These are phyloP conservation scores for Syncephalastrum contaminatum DNA, from an alignment of 371 early-diverging fungal genomes.

Conservation along the genomic window DNA sequence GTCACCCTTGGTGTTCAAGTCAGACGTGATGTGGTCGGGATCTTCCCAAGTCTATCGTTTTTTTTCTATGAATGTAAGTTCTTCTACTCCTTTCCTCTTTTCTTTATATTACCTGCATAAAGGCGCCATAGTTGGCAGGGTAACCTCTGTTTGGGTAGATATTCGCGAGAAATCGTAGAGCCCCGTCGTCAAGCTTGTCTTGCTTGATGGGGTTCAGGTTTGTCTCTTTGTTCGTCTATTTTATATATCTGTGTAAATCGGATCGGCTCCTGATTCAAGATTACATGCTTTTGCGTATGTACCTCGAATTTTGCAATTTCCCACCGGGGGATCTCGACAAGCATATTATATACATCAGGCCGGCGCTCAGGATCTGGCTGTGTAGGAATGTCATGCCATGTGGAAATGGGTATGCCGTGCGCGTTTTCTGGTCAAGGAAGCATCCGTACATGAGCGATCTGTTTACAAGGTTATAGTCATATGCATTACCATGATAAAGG, in stretches of 20 bases:
- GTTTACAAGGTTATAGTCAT: not conserved
- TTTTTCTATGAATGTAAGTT: not conserved
- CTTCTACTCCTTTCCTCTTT: not conserved
- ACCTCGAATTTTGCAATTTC: conserved; percentile 93
- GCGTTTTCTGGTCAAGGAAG: conserved; percentile 5
- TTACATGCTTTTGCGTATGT: not conserved
- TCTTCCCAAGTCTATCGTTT: conserved; percentile 84
- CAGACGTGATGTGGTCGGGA: conserved; percentile 68
- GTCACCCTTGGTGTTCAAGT: conserved; percentile 77
- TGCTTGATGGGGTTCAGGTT: conserved; percentile 90
- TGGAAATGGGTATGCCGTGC: conserved; percentile 10
- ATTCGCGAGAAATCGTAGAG: conserved; percentile 85
- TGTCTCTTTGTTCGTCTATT: conserved; percentile 76
- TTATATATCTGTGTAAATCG: not conserved
- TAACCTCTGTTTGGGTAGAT: conserved; percentile 92
- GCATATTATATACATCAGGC: conserved; percentile 69
- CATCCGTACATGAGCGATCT: not conserved
- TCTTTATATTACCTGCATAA: conserved; percentile 54
- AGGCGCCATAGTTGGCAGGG: conserved; percentile 93
- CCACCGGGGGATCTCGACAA: conserved; percentile 92
- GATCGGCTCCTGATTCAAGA: not conserved
- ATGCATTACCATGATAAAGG: not conserved
- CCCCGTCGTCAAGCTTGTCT: conserved; percentile 81
- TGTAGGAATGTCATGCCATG: conserved; percentile 13
- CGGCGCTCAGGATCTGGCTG: conserved; percentile 3